Conservation (phyloP, 2,329 filamentous ascomycete genomes). For the Penicillium sp. region DNA sequence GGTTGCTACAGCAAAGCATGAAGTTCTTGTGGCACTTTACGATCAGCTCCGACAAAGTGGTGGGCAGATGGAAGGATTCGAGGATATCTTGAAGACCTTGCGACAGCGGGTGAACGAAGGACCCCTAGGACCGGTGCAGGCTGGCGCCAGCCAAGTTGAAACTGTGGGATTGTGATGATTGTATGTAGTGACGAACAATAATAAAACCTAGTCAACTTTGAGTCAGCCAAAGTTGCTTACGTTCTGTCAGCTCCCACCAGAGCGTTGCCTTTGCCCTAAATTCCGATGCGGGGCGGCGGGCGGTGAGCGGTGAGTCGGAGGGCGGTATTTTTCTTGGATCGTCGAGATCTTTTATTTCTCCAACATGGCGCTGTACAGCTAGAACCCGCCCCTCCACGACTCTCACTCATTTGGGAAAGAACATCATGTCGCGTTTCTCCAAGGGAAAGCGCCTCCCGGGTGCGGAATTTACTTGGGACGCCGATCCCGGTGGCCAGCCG, state of each 20-base stretch:
- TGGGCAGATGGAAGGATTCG: conserved; percentile 38
- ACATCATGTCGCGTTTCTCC: conserved; percentile 44
- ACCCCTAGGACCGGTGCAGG: conserved; percentile 42
- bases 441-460: conserved; percentile 45
- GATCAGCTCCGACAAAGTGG: conserved; percentile 44
- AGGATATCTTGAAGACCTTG: conserved; percentile 46
- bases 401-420: background rate
- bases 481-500: conserved; percentile 43
- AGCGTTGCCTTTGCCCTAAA: background rate
- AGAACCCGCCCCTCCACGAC: background rate
- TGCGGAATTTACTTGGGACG: conserved; percentile 48
- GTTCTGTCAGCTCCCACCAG: too few species aligned
- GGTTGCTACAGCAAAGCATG: conserved; percentile 62
- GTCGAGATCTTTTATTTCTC: conserved; percentile 2
- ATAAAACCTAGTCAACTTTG: background rate
- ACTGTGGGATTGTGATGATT: conserved; percentile 37
- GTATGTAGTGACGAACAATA: background rate
- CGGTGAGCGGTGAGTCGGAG: conserved; percentile 19
- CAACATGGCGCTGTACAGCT: background rate
- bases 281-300: conserved; percentile 6
- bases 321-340: conserved; percentile 2
- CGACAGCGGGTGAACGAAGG: conserved; percentile 47
- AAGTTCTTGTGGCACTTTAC: conserved; percentile 57
- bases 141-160: conserved; percentile 39
- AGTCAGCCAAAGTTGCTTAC: too few species aligned